phyloP scores from a whole-genome alignment of 805 yeast genomes.

The Wickerhamiella kurtzmanii region DNA sequence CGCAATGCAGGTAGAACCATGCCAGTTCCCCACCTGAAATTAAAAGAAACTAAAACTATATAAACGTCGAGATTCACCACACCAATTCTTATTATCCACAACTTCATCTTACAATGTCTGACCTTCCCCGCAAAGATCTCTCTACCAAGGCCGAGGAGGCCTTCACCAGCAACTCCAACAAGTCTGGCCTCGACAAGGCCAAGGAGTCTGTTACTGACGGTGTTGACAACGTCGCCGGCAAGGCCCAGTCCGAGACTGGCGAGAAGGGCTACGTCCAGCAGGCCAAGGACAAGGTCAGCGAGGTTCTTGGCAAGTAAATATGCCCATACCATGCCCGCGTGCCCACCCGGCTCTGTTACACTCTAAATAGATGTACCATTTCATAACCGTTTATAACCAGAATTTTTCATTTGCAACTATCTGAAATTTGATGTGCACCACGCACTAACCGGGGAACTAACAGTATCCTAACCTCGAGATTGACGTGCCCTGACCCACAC shows the following conservation, averaged over 20 bases:
- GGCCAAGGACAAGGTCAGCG: conserved; percentile 25
- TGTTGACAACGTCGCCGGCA: conserved; percentile 48
- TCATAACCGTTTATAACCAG: not conserved
- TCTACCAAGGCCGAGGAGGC: conserved; percentile 55
- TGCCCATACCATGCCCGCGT: not conserved
- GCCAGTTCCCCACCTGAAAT: too few species aligned
- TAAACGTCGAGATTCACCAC: not conserved
- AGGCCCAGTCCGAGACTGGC: conserved; percentile 40
- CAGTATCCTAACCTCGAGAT: too few species aligned
- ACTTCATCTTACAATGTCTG: conserved; percentile 16
- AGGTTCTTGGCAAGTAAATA: conserved; percentile 13
- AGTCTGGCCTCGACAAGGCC: conserved; percentile 47
- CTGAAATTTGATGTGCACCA: too few species aligned
- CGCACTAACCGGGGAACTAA: too few species aligned
- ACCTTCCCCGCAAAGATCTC: conserved; percentile 59
- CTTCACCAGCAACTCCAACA: conserved; percentile 56
- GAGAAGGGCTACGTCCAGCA: conserved; percentile 37
- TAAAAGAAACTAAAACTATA: too few species aligned
- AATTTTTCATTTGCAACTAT: too few species aligned
- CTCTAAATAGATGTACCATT: not conserved
- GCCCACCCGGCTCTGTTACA: too few species aligned
- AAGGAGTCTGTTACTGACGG: conserved; percentile 56
- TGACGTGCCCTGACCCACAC: not conserved
- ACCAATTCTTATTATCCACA: not conserved
- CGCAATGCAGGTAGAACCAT: too few species aligned